Conservation (phyloP, 345 rosid species). For the Salix udensis region DNA sequence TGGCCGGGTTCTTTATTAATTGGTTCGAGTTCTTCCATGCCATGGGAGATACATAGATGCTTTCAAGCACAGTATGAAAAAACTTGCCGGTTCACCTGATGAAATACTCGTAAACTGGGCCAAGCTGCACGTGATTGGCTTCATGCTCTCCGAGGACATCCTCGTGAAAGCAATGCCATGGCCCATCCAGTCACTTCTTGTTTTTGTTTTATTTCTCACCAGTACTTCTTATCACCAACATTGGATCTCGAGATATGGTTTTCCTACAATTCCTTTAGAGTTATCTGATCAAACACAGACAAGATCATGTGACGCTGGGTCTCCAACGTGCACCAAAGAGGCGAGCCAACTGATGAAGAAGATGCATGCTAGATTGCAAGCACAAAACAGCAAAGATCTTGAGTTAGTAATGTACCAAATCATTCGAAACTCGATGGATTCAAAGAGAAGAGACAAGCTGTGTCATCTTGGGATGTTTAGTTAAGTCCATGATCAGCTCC, state of each 20-base stretch:
- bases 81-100: not conserved
- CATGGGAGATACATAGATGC: not conserved
- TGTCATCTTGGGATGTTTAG: not conserved
- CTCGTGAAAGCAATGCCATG: not conserved
- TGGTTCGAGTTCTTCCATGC: not conserved
- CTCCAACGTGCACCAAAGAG: not conserved
- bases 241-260: conserved; percentile 23
- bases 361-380: not conserved
- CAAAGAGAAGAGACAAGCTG: conserved; percentile 1
- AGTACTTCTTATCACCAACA: not conserved
- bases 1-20: not conserved
- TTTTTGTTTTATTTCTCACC: not conserved
- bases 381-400: not conserved
- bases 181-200: not conserved
- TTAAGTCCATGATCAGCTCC: not conserved
- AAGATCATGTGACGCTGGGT: conserved; percentile 21
- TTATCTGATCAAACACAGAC: conserved; percentile 9
- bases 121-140: not conserved
- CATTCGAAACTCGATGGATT: not conserved
- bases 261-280: not conserved
- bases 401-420: not conserved
- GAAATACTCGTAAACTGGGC: not conserved
- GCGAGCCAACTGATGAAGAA: not conserved
- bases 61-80: not conserved
- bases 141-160: not conserved